Conservation (phyloP, 2,329 filamentous ascomycete genomes). For the Colletotrichum endophyticum region DNA sequence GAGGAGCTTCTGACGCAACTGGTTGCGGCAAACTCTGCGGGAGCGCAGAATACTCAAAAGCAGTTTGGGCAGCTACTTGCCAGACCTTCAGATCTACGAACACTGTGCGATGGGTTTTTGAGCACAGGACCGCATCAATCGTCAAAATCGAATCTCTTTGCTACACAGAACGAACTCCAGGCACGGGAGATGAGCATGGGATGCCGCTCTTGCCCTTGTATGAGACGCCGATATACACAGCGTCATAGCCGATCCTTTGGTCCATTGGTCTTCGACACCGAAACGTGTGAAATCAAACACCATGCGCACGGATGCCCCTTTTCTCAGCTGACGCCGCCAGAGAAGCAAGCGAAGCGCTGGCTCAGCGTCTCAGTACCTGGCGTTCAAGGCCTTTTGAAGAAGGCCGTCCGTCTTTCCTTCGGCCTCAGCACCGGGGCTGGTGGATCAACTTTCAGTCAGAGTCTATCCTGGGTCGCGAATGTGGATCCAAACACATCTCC, state of each 20-base stretch:
- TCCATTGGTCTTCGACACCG: background rate
- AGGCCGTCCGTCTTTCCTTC: background rate
- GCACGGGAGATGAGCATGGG: accelerated
- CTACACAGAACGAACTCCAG: background rate
- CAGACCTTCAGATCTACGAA: background rate
- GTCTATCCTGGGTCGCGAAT: background rate
- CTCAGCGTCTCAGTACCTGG: background rate
- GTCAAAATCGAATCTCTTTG: background rate
- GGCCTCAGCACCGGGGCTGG: background rate
- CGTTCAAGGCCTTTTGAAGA: background rate
- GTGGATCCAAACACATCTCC: background rate
- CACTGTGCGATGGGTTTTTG: background rate
- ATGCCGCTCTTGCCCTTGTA: background rate
- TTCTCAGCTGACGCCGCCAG: background rate
- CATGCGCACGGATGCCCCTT: background rate
- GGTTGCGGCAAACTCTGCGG: background rate
- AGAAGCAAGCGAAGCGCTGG: background rate
- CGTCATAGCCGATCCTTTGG: background rate
- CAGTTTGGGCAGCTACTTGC: background rate
- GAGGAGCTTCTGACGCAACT: background rate
- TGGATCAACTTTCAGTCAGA: background rate
- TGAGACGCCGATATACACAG: background rate
- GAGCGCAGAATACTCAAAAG: background rate
- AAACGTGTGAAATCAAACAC: background rate
- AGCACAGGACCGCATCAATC: background rate